These are phyloP conservation scores for Fraxinus excelsior DNA, from an alignment of 257 asterid species.

Conservation along the genomic window DNA sequence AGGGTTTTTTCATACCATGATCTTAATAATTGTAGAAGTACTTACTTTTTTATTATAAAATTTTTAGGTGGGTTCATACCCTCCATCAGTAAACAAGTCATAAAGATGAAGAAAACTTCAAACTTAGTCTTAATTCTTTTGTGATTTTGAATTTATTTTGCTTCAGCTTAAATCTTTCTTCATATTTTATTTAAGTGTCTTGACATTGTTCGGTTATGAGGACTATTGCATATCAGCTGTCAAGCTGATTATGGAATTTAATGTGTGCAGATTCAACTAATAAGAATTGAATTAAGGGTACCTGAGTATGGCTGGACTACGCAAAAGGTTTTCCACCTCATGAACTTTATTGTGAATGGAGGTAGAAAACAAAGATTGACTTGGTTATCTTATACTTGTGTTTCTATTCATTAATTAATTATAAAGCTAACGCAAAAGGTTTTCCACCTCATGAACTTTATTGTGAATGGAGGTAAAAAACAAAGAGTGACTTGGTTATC, in stretches of 20 bases:
- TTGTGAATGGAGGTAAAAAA: constrained; percentile 90
- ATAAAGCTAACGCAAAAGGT: constrained; percentile 96
- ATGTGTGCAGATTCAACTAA: constrained; percentile 81
- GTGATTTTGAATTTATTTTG: constrained; percentile 6
- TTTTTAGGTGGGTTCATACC: background rate
- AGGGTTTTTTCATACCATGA: too few relatives aligned
- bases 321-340: constrained; percentile 95
- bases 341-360: constrained; percentile 97
- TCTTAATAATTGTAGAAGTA: background rate
- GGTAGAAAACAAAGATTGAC: constrained; percentile 47
- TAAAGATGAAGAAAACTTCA: background rate
- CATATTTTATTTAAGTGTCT: constrained; percentile 14
- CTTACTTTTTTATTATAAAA: background rate
- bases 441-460: constrained; percentile 95
- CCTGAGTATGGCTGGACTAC: constrained; percentile 99
- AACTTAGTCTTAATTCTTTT: background rate
- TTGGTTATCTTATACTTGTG: constrained; percentile 7
- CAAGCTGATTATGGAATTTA: constrained; percentile 23
- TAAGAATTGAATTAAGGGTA: constrained; percentile 85
- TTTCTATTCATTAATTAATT: constrained; percentile 11
- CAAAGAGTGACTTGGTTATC: constrained; percentile 18
- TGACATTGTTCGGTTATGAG: constrained; percentile 5
- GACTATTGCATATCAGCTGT: constrained; percentile 2
- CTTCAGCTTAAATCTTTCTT: constrained; percentile 3
- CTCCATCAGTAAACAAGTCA: background rate